Evolutionary conservation across 2,329 filamentous ascomycete genomes (phyloP).

Genomic region (Chaetomium sp.): DNA sequence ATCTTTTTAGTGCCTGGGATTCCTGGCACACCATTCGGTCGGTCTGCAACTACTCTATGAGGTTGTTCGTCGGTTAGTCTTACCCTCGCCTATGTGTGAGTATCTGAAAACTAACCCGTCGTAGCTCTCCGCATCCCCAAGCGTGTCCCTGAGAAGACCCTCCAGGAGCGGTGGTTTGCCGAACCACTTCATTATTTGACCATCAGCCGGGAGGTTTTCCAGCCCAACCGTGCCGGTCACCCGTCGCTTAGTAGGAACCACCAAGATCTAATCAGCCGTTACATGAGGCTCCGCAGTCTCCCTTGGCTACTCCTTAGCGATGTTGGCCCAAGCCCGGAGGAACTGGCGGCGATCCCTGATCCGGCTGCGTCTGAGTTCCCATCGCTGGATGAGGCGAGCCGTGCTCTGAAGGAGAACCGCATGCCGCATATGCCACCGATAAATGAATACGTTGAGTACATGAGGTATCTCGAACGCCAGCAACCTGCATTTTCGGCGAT

Average conservation of each 20-base stretch:
- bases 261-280: constrained; percentile 53
- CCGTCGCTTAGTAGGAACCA: constrained; percentile 57
- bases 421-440: constrained; percentile 30
- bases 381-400: constrained; percentile 59
- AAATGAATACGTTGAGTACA: constrained; percentile 62
- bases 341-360: constrained; percentile 29
- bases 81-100: not conserved
- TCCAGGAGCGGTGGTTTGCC: constrained; percentile 63
- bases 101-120: not conserved
- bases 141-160: constrained; percentile 50
- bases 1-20: constrained; percentile 81
- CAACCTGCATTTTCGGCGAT: constrained; percentile 57
- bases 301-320: constrained; percentile 61
- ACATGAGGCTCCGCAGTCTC: constrained; percentile 57
- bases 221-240: constrained; percentile 53
- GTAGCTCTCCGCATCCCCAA: constrained; percentile 52
- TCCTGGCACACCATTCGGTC: constrained; percentile 85
- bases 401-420: constrained; percentile 37
- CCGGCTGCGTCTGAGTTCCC: constrained; percentile 51
- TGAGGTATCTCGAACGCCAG: constrained; percentile 75
- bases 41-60: constrained; percentile 75
- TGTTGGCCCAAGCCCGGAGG: constrained; percentile 42
- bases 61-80: constrained; percentile 75
- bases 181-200: constrained; percentile 60
- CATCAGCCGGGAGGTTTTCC: constrained; percentile 48